A percentile compares a stretch with the other conserved stretches of the same genome.
phyloP scores from a whole-genome alignment of 352 stramenopile genomes.

The Hyaloperonospora brassicae region DNA sequence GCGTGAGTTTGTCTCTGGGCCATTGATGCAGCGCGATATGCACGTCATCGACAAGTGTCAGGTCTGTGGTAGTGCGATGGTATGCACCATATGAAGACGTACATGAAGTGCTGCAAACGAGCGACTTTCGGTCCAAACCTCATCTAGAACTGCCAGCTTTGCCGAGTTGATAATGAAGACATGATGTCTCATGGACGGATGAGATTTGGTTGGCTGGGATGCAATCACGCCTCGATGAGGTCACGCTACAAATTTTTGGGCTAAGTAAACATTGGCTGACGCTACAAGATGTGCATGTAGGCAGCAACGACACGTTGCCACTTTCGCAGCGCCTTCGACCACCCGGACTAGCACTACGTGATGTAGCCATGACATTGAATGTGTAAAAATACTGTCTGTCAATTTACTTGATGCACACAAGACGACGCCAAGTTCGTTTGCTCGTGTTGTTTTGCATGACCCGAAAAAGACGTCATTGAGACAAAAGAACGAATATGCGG shows the following conservation, averaged over 20 bases:
- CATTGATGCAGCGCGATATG: conserved; percentile 66
- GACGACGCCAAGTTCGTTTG: not conserved
- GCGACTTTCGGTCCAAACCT: conserved; percentile 31
- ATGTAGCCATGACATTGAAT: conserved; percentile 37
- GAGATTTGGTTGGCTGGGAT: conserved; percentile 16
- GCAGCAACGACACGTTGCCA: conserved; percentile 55
- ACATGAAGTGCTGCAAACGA: conserved; percentile 65
- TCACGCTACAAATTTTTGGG: conserved; percentile 33
- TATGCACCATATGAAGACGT: conserved; percentile 61
- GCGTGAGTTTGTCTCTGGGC: conserved; percentile 20
- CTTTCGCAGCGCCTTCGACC: conserved; percentile 61
- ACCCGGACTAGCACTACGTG: conserved; percentile 44
- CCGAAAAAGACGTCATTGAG: conserved; percentile 32
- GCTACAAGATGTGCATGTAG: conserved; percentile 32
- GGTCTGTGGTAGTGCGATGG: conserved; percentile 49
- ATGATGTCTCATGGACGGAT: conserved; percentile 21
- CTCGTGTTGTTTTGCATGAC: conserved; percentile 13
- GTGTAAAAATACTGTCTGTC: conserved; percentile 14
- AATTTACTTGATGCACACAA: not conserved
- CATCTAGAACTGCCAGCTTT: conserved; percentile 54
- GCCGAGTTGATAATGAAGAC: conserved; percentile 39
- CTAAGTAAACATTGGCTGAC: conserved; percentile 22
- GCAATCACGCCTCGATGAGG: conserved; percentile 8
- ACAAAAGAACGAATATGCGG: conserved; percentile 26
- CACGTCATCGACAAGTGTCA: conserved; percentile 59